These are phyloP conservation scores for Suillus hirtellus DNA, from an alignment of 768 basidiomycete species.

Conservation along the genomic window DNA sequence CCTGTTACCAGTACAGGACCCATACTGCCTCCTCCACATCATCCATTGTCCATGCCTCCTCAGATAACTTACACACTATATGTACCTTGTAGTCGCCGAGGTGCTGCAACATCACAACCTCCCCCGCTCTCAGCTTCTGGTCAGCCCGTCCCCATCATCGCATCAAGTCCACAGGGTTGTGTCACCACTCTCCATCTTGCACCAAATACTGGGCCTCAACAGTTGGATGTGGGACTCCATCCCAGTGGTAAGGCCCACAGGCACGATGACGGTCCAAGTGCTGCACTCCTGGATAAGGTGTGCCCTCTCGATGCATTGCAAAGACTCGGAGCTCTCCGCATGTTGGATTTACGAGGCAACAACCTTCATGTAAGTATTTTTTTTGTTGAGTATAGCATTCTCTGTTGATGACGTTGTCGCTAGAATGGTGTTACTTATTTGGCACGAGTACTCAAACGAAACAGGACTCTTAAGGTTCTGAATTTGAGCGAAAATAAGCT, in stretches of 20 bases:
- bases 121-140: conserved; percentile 41
- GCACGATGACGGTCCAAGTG: conserved; percentile 55
- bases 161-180: conserved; percentile 57
- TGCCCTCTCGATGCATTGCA: conserved; percentile 87
- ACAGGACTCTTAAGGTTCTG: conserved; percentile 90
- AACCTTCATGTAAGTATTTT: conserved; percentile 74
- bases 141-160: conserved; percentile 68
- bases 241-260: conserved; percentile 9
- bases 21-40: conserved; percentile 50
- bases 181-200: conserved; percentile 47
- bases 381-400: not conserved
- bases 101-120: conserved; percentile 28
- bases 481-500: conserved; percentile 95
- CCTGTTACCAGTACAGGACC: conserved; percentile 38
- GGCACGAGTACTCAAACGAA: conserved; percentile 93
- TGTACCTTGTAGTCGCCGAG: conserved; percentile 64
- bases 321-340: conserved; percentile 80
- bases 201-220: conserved; percentile 11
- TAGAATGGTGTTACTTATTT: conserved; percentile 86
- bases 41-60: conserved; percentile 44
- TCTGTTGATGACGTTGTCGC: conserved; percentile 7
- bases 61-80: conserved; percentile 86
- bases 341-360: conserved; percentile 89
- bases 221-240: not conserved
- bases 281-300: conserved; percentile 84